Evolutionary conservation across 495 filamentous ascomycete species (phyloP), one percentile per base, ranked within the genome.

Genomic region (Immersiella caudata): DNA sequence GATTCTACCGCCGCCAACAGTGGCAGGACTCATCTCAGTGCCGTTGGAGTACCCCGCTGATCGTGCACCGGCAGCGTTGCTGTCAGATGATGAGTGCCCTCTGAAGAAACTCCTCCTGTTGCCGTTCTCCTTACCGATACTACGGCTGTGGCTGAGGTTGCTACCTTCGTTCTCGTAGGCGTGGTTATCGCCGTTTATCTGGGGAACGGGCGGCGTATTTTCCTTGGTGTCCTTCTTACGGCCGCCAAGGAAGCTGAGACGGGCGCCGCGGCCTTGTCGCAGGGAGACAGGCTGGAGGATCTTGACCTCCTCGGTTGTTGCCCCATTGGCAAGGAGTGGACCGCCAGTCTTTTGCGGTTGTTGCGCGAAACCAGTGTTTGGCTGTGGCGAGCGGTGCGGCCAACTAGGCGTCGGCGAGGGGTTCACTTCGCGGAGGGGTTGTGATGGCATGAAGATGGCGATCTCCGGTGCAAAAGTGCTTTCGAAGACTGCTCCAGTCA

Each of bases 381-480:
- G 68, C 0, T 76, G 76, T 9, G 80, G 79, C 12, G 80, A 75
- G 24, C 75, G 70, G 2, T 46, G 40, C 1, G 78, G 77, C 81
- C 80, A 83, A 20, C 73, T 79, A 6, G 81, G 77, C 20, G 80
- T 82, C 14, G 79, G 78, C 1, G 71, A 74, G n/a, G 75, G 68
- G 46, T n/a, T 64, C 58, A 68, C 70, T 1, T 76, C 75, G 18
- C 76, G 76, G 16, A 68, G 68, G 63, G 75, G 73, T 60, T 74
- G 74, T 24, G 71, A 71, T 1, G 80, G 78, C 52, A 80, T 79
- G 74, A 91, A 86, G 29, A 82, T 73, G 7, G 83, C 80, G 33
- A 91, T 81, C 75, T 92, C 90, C 5, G 80, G 81, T 2, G 82
- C 87, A 62, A 87, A 92, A 3, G 86, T 89, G 22, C 72, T 72